A percentile compares a stretch with the other conserved stretches of the same genome.
These are phyloP conservation scores for Thalassiosira livingstoniorum DNA, from an alignment of 352 stramenopile species.

Conservation along the genomic window DNA sequence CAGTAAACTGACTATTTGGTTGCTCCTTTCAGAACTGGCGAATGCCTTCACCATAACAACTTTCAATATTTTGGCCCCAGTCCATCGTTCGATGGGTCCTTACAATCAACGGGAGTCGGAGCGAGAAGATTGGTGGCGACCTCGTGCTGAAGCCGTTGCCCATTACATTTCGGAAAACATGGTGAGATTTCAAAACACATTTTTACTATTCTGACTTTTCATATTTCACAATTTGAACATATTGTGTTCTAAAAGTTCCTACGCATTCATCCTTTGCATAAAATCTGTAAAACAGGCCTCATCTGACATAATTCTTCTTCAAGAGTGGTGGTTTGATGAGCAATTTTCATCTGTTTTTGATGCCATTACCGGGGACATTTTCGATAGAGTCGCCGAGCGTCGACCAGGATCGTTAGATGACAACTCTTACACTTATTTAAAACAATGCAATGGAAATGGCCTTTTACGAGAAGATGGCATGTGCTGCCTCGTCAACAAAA, in stretches of 20 bases:
- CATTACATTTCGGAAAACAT: constrained; percentile 44
- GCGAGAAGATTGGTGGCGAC: constrained; percentile 33
- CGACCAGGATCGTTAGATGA: constrained; percentile 5
- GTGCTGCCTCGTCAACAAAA: constrained; percentile 35
- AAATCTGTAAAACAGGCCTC: background rate
- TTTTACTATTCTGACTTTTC: background rate
- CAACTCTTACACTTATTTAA: constrained; percentile 6
- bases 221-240: background rate
- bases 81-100: constrained; percentile 39
- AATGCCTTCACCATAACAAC: constrained; percentile 39
- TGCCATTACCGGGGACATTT: constrained; percentile 18
- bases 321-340: constrained; percentile 52
- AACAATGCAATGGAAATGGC: background rate
- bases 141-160: constrained; percentile 35
- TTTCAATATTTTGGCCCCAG: constrained; percentile 46
- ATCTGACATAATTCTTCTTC: constrained; percentile 44
- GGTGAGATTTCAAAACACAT: background rate
- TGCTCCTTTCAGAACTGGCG: no score
- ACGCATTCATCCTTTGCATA: background rate
- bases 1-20: no score
- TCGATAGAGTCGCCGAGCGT: constrained; percentile 40
- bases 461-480: constrained; percentile 41
- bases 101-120: constrained; percentile 37
- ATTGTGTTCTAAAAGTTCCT: background rate
- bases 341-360: constrained; percentile 43